These are phyloP conservation scores for Picea sitchensis DNA, from an alignment of 75 land plant genomes.

Conservation along the genomic window DNA sequence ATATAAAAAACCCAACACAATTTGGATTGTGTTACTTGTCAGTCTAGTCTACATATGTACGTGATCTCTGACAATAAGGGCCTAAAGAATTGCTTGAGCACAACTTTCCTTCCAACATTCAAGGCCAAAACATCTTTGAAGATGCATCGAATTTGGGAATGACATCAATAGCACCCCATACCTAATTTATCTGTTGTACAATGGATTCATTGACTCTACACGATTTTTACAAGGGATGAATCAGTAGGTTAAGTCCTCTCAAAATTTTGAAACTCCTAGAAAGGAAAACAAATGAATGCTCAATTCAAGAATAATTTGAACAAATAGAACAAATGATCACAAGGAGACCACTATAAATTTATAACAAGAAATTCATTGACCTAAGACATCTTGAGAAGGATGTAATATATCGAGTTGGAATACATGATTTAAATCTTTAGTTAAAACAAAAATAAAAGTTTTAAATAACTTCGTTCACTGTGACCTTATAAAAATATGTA, in stretches of 20 bases:
- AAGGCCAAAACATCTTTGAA: background rate
- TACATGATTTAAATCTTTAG: background rate
- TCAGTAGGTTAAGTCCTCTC: background rate
- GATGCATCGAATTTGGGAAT: background rate
- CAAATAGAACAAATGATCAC: background rate
- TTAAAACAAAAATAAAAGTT: background rate
- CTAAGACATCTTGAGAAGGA: background rate
- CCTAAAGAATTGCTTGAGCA: background rate
- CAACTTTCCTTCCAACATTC: background rate
- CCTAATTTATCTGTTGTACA: background rate
- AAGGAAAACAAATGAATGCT: background rate
- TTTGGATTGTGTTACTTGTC: background rate
- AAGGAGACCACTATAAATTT: background rate
- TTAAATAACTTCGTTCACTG: background rate
- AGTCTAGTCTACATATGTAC: background rate
- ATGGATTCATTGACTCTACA: background rate
- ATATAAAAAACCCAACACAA: background rate
- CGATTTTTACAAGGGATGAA: background rate
- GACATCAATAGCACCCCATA: background rate
- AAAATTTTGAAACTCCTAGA: background rate
- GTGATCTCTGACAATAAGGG: background rate
- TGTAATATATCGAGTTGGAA: background rate
- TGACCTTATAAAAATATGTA: background rate
- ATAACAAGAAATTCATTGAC: background rate
- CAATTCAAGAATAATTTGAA: background rate